phyloP scores from a whole-genome alignment of 176 grass and related monocot genomes.

The Oryza rufipogon region DNA sequence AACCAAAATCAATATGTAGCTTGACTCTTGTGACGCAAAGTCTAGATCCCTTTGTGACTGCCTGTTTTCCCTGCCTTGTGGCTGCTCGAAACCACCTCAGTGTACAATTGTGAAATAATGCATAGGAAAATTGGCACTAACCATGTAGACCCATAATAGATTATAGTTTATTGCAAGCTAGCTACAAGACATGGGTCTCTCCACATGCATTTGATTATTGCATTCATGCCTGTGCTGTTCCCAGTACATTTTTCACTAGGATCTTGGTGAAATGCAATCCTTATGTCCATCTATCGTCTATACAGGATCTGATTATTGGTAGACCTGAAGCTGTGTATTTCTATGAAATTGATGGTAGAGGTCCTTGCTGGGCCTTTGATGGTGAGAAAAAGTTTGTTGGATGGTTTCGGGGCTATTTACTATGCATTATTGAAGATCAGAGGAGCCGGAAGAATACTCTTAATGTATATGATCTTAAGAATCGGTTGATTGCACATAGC shows the following conservation, averaged over 20 bases:
- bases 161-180: background rate
- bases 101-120: background rate
- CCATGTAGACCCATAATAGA: background rate
- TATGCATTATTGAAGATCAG: conserved; percentile 86
- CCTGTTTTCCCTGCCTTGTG: background rate
- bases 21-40: background rate
- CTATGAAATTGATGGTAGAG: conserved; percentile 90
- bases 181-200: background rate
- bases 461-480: conserved; percentile 93
- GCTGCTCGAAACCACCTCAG: background rate
- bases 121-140: background rate
- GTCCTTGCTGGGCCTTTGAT: conserved; percentile 99
- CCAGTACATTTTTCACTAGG: background rate
- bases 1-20: background rate
- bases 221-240: conserved; percentile 8
- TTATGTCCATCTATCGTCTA: conserved; percentile 17
- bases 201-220: conserved; percentile 12
- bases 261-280: background rate
- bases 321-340: conserved; percentile 98
- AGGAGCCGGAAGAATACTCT: conserved; percentile 73
- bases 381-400: conserved; percentile 92
- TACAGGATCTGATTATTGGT: conserved; percentile 90
- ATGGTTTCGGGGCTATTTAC: conserved; percentile 95
- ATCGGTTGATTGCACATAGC: conserved; percentile 90
- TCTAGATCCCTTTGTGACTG: background rate